Evolutionary conservation across 768 basidiomycete species (phyloP).

Genomic region (Suillus luteus): DNA sequence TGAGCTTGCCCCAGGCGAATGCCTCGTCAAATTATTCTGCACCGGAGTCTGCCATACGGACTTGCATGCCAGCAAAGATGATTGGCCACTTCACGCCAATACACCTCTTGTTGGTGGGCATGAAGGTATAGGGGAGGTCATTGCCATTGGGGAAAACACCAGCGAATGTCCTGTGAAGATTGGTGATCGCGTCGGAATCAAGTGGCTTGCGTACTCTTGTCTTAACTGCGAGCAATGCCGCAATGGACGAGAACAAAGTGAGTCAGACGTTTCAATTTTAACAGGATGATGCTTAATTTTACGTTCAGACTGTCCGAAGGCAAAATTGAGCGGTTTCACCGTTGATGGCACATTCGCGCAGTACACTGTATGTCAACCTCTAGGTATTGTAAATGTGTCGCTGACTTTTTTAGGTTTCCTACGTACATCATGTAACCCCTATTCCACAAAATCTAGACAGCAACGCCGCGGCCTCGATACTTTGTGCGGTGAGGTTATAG

Average conservation of each 20-base stretch:
- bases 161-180: constrained; percentile 60
- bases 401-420: constrained; percentile 53
- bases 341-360: constrained; percentile 78
- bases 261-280: constrained; percentile 18
- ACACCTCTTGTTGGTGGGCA: constrained; percentile 79
- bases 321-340: constrained; percentile 66
- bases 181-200: constrained; percentile 83
- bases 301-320: constrained; percentile 56
- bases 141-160: constrained; percentile 76
- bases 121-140: constrained; percentile 80
- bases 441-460: constrained; percentile 73
- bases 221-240: constrained; percentile 76
- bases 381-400: constrained; percentile 16
- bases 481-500: constrained; percentile 61
- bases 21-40: constrained; percentile 73
- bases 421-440: constrained; percentile 70
- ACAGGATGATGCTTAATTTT: background rate
- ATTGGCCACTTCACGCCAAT: constrained; percentile 77
- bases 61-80: constrained; percentile 70
- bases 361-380: constrained; percentile 49
- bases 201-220: constrained; percentile 78
- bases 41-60: constrained; percentile 90
- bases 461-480: constrained; percentile 69
- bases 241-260: constrained; percentile 75
- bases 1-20: constrained; percentile 67